phyloP scores from a whole-genome alignment of 1,284 basidiomycete species.

The Leccinum subrobustum region DNA sequence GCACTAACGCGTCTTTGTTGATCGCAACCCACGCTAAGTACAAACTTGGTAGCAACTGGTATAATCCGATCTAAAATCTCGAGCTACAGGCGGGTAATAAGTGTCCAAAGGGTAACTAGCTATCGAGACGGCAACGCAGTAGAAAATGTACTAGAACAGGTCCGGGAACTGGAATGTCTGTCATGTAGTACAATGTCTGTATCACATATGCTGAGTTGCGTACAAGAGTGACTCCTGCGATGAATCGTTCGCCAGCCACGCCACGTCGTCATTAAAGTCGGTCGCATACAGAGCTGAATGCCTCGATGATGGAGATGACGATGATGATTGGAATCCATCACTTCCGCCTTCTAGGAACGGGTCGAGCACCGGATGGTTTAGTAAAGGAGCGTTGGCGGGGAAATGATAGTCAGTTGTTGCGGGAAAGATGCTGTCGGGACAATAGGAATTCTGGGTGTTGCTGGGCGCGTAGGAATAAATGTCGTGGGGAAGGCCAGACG shows the following conservation, averaged over 20 bases:
- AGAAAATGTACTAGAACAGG: conserved; percentile 10
- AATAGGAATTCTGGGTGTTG: conserved; percentile 5
- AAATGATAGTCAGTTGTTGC: conserved; percentile 10
- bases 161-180: conserved; percentile 1
- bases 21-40: conserved; percentile 1
- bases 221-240: conserved; percentile 16
- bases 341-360: conserved; percentile 18
- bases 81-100: conserved; percentile 7
- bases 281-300: conserved; percentile 16
- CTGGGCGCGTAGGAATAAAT: conserved; percentile 2
- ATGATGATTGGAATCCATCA: conserved; percentile 23
- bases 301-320: conserved; percentile 30
- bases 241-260: conserved; percentile 5
- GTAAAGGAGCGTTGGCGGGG: conserved; percentile 8
- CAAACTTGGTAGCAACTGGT: background rate
- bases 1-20: conserved; percentile 19
- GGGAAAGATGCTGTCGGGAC: conserved; percentile 7
- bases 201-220: conserved; percentile 14
- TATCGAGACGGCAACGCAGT: background rate
- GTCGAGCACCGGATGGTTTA: conserved; percentile 9
- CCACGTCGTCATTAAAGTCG: conserved; percentile 9
- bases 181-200: conserved; percentile 2
- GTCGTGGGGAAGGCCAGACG: conserved; percentile 4
- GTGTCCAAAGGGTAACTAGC: conserved; percentile 7
- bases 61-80: background rate